Percentiles rank a stretch among this genome's conserved stretches.
Evolutionary conservation across 371 early-diverging fungal genomes (phyloP).

Genomic region (Funneliformis caledonium): DNA sequence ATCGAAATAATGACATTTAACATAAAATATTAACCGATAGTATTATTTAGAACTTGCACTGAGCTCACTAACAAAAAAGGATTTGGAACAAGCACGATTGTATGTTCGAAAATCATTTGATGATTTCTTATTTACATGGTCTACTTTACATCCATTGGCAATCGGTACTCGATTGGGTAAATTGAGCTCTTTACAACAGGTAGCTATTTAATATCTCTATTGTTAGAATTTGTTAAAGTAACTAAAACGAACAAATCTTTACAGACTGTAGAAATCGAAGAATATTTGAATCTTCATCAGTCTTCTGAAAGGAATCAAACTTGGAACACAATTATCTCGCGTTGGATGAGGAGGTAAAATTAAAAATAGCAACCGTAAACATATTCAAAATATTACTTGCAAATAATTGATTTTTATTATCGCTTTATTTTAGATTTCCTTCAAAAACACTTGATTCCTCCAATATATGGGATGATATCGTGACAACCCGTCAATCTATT

Average conservation of each 20-base stretch:
- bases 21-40: not conserved
- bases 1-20: not conserved
- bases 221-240: not conserved
- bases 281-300: slow-evolving; percentile 6
- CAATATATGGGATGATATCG: slow-evolving; percentile 25
- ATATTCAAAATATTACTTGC: not conserved
- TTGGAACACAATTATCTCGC: not conserved
- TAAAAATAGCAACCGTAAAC: not conserved
- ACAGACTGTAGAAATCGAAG: slow-evolving; percentile 20
- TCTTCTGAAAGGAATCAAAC: not conserved
- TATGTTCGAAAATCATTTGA: slow-evolving; percentile 22
- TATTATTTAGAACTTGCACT: slow-evolving; percentile 18
- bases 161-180: slow-evolving; percentile 6
- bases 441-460: slow-evolving; percentile 18
- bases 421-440: not conserved
- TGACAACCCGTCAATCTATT: slow-evolving; percentile 14
- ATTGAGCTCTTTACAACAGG: slow-evolving; percentile 13
- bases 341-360: slow-evolving; percentile 9
- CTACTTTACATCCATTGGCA: slow-evolving; percentile 22
- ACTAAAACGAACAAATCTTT: not conserved
- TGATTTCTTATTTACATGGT: slow-evolving; percentile 23
- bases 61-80: not conserved
- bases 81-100: not conserved
- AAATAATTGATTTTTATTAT: not conserved
- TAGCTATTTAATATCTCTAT: not conserved